Evolutionary conservation across 164 flowering plant species (phyloP).

Genomic region (Saururus chinensis): DNA sequence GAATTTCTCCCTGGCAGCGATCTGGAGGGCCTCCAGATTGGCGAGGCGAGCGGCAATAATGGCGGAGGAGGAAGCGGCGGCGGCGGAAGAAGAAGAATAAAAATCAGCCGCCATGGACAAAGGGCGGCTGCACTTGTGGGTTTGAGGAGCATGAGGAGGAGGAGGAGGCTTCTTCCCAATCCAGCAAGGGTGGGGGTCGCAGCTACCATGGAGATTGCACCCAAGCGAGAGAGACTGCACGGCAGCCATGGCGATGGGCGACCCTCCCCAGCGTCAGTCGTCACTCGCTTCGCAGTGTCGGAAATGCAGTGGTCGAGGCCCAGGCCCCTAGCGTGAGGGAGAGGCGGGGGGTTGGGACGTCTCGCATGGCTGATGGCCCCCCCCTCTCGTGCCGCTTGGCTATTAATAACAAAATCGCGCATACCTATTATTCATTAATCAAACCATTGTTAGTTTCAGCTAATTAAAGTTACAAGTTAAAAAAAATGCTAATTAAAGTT

Average conservation of each 20-base stretch:
- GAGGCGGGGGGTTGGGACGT: background rate
- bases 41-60: background rate
- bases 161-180: background rate
- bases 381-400: background rate
- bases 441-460: too few species aligned
- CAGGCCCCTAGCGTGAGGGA: too few species aligned
- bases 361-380: background rate
- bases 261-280: too few species aligned
- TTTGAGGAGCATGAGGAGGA: background rate
- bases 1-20: constrained; percentile 1
- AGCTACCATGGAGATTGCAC: background rate
- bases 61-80: background rate
- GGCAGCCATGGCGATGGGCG: background rate
- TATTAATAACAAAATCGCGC: too few species aligned
- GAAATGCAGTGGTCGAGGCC: background rate
- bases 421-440: too few species aligned
- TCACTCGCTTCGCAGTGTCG: background rate
- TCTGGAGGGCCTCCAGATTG: background rate
- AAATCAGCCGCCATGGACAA: background rate
- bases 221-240: background rate
- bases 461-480: too few species aligned
- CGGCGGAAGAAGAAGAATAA: background rate
- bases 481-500: too few species aligned
- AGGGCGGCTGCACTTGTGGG: background rate
- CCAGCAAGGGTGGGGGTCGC: background rate